These are phyloP conservation scores for Gossypium bickii DNA, from an alignment of 345 rosid species.

Conservation along the genomic window DNA sequence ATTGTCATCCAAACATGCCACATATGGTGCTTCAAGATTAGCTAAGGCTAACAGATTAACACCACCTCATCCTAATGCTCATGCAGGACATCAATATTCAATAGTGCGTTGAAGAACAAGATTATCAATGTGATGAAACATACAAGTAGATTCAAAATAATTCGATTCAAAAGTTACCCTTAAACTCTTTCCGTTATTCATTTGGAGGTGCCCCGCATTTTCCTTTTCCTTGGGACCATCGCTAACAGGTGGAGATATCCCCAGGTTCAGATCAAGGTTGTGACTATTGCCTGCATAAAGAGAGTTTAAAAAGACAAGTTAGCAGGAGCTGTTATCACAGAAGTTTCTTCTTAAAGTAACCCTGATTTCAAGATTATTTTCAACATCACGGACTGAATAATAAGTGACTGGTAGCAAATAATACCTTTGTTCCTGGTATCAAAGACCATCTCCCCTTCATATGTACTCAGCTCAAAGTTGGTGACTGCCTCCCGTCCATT, in stretches of 20 bases:
- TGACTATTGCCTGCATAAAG: conserved; percentile 33
- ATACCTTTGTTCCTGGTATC: conserved; percentile 56
- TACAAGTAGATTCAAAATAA: background rate
- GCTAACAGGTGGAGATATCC: conserved; percentile 58
- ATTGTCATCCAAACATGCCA: background rate
- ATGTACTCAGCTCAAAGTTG: conserved; percentile 73
- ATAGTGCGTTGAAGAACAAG: background rate
- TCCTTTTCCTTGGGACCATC: conserved; percentile 48
- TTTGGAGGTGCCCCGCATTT: conserved; percentile 32
- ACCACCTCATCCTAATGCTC: background rate
- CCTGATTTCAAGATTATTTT: background rate
- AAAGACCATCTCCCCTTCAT: conserved; percentile 38
- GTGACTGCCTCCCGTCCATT: conserved; percentile 93
- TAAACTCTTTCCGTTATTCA: conserved; percentile 34
- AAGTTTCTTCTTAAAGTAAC: background rate
- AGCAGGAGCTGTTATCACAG: conserved; percentile 29
- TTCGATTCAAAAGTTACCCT: conserved; percentile 35
- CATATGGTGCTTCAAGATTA: background rate
- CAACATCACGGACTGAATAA: background rate
- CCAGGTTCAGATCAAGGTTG: conserved; percentile 78
- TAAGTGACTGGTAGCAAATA: background rate
- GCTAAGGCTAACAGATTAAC: background rate
- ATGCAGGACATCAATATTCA: background rate
- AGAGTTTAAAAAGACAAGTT: conserved; percentile 11
- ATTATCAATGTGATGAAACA: background rate